phyloP scores from a whole-genome alignment of 352 stramenopile species.

The Globisporangium paroecandrum region DNA sequence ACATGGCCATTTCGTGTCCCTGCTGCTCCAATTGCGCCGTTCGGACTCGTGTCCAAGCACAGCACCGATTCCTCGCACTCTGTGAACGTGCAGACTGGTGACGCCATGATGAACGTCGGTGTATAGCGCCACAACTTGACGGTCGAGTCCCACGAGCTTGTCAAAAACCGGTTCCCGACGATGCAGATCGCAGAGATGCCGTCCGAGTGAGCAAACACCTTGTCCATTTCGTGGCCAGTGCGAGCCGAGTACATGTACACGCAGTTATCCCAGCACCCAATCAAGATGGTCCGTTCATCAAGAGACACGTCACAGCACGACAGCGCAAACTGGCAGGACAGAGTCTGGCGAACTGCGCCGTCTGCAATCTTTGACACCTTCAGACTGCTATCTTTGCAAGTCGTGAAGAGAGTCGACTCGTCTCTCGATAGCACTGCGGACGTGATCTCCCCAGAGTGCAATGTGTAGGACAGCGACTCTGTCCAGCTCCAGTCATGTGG shows the following conservation, averaged over 20 bases:
- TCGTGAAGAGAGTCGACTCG: conserved; percentile 48
- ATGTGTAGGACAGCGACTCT: conserved; percentile 27
- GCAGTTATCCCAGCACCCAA: conserved; percentile 72
- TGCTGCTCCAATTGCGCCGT: conserved; percentile 44
- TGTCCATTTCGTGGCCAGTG: conserved; percentile 56
- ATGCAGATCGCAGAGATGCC: conserved; percentile 70
- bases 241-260: conserved; percentile 73
- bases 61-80: conserved; percentile 64
- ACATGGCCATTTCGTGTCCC: conserved; percentile 55
- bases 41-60: conserved; percentile 61
- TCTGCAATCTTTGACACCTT: conserved; percentile 44
- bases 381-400: conserved; percentile 65
- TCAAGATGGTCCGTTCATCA: conserved; percentile 54
- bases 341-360: conserved; percentile 24
- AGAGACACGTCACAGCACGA: conserved; percentile 72
- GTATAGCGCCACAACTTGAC: conserved; percentile 79
- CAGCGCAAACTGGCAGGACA: conserved; percentile 36
- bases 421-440: conserved; percentile 56
- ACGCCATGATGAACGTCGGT: conserved; percentile 40
- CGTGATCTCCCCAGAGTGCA: conserved; percentile 68
- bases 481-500: conserved; percentile 47
- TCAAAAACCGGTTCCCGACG: conserved; percentile 53
- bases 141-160: conserved; percentile 75
- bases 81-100: conserved; percentile 49
- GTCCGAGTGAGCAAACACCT: conserved; percentile 58